Conservation (phyloP, 371 early-diverging fungal species). For the Rhizoclosmatium hyalinum region DNA sequence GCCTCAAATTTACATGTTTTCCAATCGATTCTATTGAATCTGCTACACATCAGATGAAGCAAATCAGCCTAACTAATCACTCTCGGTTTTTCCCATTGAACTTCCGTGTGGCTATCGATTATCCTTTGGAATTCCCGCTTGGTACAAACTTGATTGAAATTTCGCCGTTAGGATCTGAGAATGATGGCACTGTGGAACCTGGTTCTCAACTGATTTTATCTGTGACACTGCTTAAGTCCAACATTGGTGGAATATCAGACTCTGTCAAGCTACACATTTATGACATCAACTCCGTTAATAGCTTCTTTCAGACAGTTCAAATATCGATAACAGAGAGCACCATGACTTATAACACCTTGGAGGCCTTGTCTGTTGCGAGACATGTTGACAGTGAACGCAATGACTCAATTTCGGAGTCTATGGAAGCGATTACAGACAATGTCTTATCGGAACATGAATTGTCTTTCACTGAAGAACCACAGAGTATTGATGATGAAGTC, state of each 20-base stretch:
- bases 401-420: conserved; percentile 17
- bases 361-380: conserved; percentile 17
- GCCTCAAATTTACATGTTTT: conserved; percentile 64
- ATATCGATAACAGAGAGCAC: conserved; percentile 69
- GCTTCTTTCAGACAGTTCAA: conserved; percentile 67
- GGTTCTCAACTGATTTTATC: conserved; percentile 62
- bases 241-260: conserved; percentile 75
- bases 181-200: conserved; percentile 65
- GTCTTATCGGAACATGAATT: conserved; percentile 19
- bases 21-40: conserved; percentile 54
- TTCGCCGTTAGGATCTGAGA: conserved; percentile 60
- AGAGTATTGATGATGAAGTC: conserved; percentile 24
- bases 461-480: conserved; percentile 24
- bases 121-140: conserved; percentile 77
- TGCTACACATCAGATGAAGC: conserved; percentile 31
- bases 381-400: conserved; percentile 23
- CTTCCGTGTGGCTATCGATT: conserved; percentile 72
- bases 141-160: conserved; percentile 46
- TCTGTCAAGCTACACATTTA: conserved; percentile 77
- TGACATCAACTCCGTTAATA: conserved; percentile 73
- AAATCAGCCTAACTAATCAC: conserved; percentile 69
- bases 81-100: conserved; percentile 69
- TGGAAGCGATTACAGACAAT: conserved; percentile 16
- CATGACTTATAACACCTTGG: conserved; percentile 14
- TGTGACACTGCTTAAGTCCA: conserved; percentile 68